phyloP scores from a whole-genome alignment of 1,139 yeast genomes.

The Sugiyamaella sp. region DNA sequence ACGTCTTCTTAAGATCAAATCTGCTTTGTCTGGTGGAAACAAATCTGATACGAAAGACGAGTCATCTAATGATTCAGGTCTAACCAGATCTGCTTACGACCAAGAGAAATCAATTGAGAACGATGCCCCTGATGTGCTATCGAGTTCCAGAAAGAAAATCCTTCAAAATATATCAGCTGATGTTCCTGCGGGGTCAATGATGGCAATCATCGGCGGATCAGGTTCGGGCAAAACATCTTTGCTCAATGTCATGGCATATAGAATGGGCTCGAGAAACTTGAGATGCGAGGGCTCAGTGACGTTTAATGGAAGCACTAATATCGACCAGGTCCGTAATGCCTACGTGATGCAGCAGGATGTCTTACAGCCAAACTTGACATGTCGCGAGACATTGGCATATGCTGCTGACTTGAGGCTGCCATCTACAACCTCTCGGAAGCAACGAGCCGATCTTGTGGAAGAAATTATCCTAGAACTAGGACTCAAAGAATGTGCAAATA shows the following conservation, averaged over 20 bases:
- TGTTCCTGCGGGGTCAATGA: slow-evolving; percentile 54
- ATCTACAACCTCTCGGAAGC: slow-evolving; percentile 45
- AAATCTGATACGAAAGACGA: neutral
- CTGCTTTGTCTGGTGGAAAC: neutral
- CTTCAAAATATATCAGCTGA: slow-evolving; percentile 56
- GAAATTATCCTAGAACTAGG: slow-evolving; percentile 64
- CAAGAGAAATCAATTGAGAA: slow-evolving; percentile 3
- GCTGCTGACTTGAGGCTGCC: slow-evolving; percentile 73
- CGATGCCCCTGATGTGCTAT: slow-evolving; percentile 1
- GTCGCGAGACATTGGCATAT: slow-evolving; percentile 65
- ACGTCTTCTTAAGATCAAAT: slow-evolving; percentile 1
- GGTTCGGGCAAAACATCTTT: slow-evolving; percentile 89
- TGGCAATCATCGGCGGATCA: slow-evolving; percentile 82
- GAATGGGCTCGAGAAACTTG: slow-evolving; percentile 49
- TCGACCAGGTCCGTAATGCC: slow-evolving; percentile 53
- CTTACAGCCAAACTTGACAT: slow-evolving; percentile 69
- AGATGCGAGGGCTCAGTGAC: slow-evolving; percentile 38
- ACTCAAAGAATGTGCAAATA: slow-evolving; percentile 60
- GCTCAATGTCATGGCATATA: slow-evolving; percentile 67
- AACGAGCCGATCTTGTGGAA: slow-evolving; percentile 55
- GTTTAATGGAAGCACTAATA: slow-evolving; percentile 46
- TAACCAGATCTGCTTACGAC: neutral
- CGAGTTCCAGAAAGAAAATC: slow-evolving; percentile 32
- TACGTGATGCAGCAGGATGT: slow-evolving; percentile 80
- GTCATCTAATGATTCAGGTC: neutral